A percentile compares a stretch with the other conserved stretches of the same genome.
Conservation (phyloP, 805 yeast species). For the Maudiozyma pseudohumilis region DNA sequence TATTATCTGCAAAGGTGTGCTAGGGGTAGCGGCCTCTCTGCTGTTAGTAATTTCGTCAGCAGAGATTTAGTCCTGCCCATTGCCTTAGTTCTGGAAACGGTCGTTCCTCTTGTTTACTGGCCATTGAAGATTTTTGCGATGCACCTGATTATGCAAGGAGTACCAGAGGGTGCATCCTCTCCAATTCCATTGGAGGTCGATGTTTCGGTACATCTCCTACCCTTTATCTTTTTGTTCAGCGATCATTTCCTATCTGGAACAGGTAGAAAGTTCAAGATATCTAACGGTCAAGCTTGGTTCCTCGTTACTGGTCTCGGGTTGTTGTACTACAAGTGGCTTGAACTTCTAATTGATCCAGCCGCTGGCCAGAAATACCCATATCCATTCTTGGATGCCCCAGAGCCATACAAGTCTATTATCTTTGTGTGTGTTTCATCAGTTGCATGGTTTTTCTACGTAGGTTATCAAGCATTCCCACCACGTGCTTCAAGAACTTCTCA, state of each 20-base stretch:
- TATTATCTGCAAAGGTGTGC: slow-evolving; percentile 20
- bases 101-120: slow-evolving; percentile 64
- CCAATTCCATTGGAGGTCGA: slow-evolving; percentile 44
- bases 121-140: slow-evolving; percentile 46
- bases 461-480: slow-evolving; percentile 27
- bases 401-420: slow-evolving; percentile 35
- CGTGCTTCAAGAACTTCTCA: no score
- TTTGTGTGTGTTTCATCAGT: slow-evolving; percentile 37
- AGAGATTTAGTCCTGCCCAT: slow-evolving; percentile 35
- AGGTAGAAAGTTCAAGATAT: slow-evolving; percentile 34
- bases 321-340: slow-evolving; percentile 46
- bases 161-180: slow-evolving; percentile 12
- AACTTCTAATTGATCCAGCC: slow-evolving; percentile 37
- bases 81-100: slow-evolving; percentile 46
- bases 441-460: slow-evolving; percentile 28
- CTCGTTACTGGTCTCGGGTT: slow-evolving; percentile 33
- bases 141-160: slow-evolving; percentile 36
- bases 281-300: slow-evolving; percentile 32
- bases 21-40: not conserved
- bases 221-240: slow-evolving; percentile 39
- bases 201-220: slow-evolving; percentile 50
- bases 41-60: slow-evolving; percentile 22
- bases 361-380: slow-evolving; percentile 51
- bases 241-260: slow-evolving; percentile 43
- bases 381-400: slow-evolving; percentile 51